These are phyloP conservation scores for Lasiosphaeria miniovina DNA, from an alignment of 495 filamentous ascomycete species.

Conservation along the genomic window DNA sequence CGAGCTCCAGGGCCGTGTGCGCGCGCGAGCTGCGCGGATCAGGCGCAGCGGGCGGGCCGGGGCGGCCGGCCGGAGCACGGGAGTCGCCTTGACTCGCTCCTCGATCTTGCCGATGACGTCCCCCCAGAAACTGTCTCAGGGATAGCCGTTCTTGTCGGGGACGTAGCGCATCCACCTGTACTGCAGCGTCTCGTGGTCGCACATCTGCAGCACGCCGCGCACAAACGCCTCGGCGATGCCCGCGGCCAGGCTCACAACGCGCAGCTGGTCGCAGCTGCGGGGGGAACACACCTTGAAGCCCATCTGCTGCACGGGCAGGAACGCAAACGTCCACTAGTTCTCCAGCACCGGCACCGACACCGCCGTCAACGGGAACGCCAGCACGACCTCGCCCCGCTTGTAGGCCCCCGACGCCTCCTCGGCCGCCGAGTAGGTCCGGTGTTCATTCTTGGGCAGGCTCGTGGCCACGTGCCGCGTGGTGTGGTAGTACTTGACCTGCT, in stretches of 20 bases:
- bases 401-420: conserved; percentile 20
- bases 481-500: conserved; percentile 20
- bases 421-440: conserved; percentile 21
- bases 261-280: no score
- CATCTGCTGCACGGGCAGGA: conserved; percentile 34
- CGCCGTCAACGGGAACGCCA: conserved; percentile 40
- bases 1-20: neutral
- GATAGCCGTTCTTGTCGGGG: conserved; percentile 15
- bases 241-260: no score
- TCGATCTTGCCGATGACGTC: neutral
- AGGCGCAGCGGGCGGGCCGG: neutral
- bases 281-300: conserved; percentile 32
- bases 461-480: conserved; percentile 18
- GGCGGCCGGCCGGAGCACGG: neutral
- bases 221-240: conserved; percentile 30
- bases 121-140: conserved; percentile 1
- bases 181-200: conserved; percentile 19
- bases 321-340: conserved; percentile 35
- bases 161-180: conserved; percentile 36
- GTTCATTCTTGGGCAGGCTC: conserved; percentile 28
- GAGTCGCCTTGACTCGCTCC: neutral
- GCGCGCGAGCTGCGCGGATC: neutral
- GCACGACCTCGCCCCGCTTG: conserved; percentile 17
- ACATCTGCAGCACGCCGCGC: conserved; percentile 26
- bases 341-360: conserved; percentile 25